Evolutionary conservation across 139 green algal species (phyloP), one percentile per base, ranked within the genome.

Genomic region (Coccomyxa sp.): DNA sequence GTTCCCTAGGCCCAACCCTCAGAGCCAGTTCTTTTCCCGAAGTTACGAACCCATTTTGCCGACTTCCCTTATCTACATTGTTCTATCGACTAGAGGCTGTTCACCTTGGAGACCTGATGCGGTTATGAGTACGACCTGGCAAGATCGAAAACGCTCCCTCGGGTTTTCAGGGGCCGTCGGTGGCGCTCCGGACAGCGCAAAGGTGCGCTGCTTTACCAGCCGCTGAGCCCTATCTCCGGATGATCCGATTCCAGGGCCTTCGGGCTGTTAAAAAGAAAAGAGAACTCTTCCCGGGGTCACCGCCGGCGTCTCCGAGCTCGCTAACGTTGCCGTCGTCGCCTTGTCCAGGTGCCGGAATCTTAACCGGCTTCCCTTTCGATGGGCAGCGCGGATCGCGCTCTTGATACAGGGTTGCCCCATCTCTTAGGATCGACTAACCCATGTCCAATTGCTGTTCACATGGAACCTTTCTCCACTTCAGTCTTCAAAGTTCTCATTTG

Each of bases 81-180:
- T 96, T 96, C 93, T 95, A 96, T 96, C 90, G 92, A 95, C 94
- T 93, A 97, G 94, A 97, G 93, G 94, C 94, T 96, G 92, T 93
- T 97, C 92, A 97, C 93, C 94, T 97, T 96, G 94, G 94, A 97
- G 93, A 97, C 94, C 94, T 97, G 94, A 95, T 97, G 94, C 94
- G 93, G 94, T 96, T 97, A 96, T 95, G 93, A 94, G 94, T 95
- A 97, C 93, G 94, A 95, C 89, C 90, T 89, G 92, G 89, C 89
- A 90, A 86, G 91, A 94, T 93, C 86, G 87, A 86, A 91, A 95
- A 88, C 87, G 90, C 90, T 95, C 90, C 90, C 89, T 88, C 88
- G 88, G 88, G 94, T 95, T 95, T 97, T 97, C 94, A 97, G 90
- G 94, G 94, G 88, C 90, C 93, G 92, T 96, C 91, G 87, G 86